Evolutionary conservation across 129 eudicot species (phyloP).

Genomic region (Calendula officinalis): DNA sequence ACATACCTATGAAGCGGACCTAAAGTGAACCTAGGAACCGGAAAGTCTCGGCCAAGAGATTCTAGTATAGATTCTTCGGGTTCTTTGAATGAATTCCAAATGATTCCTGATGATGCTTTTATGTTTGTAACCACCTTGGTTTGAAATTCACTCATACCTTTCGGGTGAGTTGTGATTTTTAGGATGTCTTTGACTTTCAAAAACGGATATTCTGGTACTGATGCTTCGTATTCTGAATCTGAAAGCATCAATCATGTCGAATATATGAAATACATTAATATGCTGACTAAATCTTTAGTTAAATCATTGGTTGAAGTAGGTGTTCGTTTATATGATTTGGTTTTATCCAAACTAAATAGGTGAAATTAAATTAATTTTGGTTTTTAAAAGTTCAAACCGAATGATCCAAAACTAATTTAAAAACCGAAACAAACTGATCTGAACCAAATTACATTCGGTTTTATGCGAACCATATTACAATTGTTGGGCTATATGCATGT

Average conservation of each 20-base stretch:
- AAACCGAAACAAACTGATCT: too few species aligned
- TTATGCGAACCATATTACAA: too few species aligned
- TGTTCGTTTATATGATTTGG: too few species aligned
- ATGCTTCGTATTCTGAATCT: constrained; percentile 27
- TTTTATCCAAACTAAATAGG: too few species aligned
- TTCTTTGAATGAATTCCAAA: constrained; percentile 50
- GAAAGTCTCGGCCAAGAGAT: constrained; percentile 15
- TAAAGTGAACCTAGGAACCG: constrained; percentile 37
- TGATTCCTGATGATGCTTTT: constrained; percentile 41
- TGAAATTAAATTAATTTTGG: too few species aligned
- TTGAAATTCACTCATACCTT: constrained; percentile 11
- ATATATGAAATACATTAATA: too few species aligned
- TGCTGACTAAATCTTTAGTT: too few species aligned
- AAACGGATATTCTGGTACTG: constrained; percentile 33
- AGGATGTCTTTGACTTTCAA: constrained; percentile 37
- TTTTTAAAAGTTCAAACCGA: too few species aligned
- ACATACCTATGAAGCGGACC: constrained; percentile 50
- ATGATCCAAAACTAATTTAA: too few species aligned
- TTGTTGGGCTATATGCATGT: too few species aligned
- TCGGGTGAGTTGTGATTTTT: constrained; percentile 17
- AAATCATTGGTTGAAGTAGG: too few species aligned
- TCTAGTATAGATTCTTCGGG: constrained; percentile 38
- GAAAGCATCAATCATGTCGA: background rate
- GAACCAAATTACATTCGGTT: too few species aligned
- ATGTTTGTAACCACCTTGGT: constrained; percentile 20